phyloP scores from a whole-genome alignment of 129 eudicot genomes.

The Mikania micrantha region DNA sequence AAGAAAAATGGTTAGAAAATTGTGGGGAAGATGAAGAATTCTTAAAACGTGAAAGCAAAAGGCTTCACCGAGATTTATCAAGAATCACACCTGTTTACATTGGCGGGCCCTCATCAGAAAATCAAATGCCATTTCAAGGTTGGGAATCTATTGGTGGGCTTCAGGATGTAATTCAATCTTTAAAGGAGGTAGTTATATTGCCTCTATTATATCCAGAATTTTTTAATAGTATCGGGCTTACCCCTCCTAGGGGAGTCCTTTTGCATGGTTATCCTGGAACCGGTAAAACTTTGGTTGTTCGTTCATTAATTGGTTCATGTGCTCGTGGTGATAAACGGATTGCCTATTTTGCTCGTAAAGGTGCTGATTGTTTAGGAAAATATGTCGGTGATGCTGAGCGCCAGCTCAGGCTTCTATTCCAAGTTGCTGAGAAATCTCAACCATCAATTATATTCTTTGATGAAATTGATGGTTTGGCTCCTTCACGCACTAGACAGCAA shows the following conservation, averaged over 20 bases:
- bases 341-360: constrained; percentile 98
- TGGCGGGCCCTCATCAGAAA: constrained; percentile 68
- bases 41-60: constrained; percentile 88
- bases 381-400: constrained; percentile 99
- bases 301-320: constrained; percentile 91
- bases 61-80: constrained; percentile 86
- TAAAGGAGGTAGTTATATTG: constrained; percentile 92
- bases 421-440: constrained; percentile 97
- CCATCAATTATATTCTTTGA: constrained; percentile 95
- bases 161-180: constrained; percentile 76
- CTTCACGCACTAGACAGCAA: constrained; percentile 87
- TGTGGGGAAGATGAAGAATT: constrained; percentile 99
- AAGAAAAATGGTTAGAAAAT: constrained; percentile 93
- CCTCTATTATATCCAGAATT: constrained; percentile 90
- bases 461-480: constrained; percentile 97
- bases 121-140: constrained; percentile 55
- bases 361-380: constrained; percentile 98
- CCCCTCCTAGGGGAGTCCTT: constrained; percentile 96
- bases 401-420: constrained; percentile 89
- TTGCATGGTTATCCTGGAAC: constrained; percentile 99
- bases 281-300: constrained; percentile 91
- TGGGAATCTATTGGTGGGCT: constrained; percentile 99
- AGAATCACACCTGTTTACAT: constrained; percentile 86
- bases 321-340: constrained; percentile 90
- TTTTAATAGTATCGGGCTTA: constrained; percentile 69